These are phyloP conservation scores for Polyporus arcularius DNA, from an alignment of 768 basidiomycete species.

Conservation along the genomic window DNA sequence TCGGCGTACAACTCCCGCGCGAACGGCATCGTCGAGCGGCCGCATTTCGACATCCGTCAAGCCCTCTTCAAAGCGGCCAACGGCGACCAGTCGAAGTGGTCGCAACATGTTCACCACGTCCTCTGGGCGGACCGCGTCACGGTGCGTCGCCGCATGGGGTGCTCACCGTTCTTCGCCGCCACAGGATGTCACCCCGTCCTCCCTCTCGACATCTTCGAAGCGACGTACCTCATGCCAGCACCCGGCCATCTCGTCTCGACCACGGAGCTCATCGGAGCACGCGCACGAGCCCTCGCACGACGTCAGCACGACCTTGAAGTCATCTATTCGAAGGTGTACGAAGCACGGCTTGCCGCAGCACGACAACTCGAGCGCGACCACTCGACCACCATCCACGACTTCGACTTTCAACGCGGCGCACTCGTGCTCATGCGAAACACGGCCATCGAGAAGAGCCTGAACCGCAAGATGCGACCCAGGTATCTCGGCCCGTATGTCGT, in stretches of 20 bases:
- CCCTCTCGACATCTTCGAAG: constrained; percentile 24
- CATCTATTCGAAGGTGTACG: background rate
- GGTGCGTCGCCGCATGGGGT: constrained; percentile 28
- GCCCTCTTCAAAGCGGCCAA: constrained; percentile 23
- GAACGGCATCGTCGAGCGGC: constrained; percentile 25
- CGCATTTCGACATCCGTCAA: constrained; percentile 23
- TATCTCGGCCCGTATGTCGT: constrained; percentile 32
- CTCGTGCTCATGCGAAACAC: constrained; percentile 33
- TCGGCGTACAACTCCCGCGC: constrained; percentile 27
- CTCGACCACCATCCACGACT: constrained; percentile 23
- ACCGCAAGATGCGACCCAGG: constrained; percentile 26
- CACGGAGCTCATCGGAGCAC: constrained; percentile 18
- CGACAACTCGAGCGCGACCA: constrained; percentile 18
- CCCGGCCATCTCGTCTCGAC: constrained; percentile 9
- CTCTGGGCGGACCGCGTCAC: constrained; percentile 43
- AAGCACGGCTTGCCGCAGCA: background rate
- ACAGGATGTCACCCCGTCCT: constrained; percentile 24
- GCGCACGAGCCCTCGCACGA: constrained; percentile 15
- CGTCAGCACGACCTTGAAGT: constrained; percentile 10
- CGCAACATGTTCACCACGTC: constrained; percentile 22
- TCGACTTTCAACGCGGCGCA: constrained; percentile 28
- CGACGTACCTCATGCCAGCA: constrained; percentile 18
- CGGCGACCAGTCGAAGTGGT: constrained; percentile 23
- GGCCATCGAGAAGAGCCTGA: constrained; percentile 25
- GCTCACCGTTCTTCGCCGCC: constrained; percentile 29